Evolutionary conservation across 1,284 basidiomycete species (phyloP).

Genomic region (Pseudozyma tsukubaensis): DNA sequence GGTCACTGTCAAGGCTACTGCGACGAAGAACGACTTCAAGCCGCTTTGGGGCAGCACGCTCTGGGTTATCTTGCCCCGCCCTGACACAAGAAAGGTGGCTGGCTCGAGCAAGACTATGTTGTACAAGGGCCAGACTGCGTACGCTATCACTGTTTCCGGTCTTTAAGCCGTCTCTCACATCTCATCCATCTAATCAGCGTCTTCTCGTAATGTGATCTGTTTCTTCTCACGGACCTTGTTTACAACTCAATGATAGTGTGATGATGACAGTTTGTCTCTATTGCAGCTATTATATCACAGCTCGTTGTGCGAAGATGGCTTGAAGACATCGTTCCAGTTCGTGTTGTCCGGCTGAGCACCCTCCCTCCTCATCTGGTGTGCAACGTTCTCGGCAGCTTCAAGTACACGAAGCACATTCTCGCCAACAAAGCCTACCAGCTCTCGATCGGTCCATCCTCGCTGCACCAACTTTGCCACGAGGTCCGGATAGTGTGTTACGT

Average conservation of each 20-base stretch:
- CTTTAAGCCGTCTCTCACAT: constrained; percentile 6
- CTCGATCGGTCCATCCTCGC: constrained; percentile 38
- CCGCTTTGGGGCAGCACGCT: constrained; percentile 69
- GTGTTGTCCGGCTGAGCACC: constrained; percentile 39
- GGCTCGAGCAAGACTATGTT: constrained; percentile 25
- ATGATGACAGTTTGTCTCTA: background rate
- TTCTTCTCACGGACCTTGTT: background rate
- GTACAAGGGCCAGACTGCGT: constrained; percentile 41
- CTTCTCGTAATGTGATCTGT: constrained; percentile 1
- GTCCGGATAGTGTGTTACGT: constrained; percentile 42
- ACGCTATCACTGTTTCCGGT: constrained; percentile 36
- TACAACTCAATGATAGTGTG: background rate
- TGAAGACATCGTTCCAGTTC: constrained; percentile 37
- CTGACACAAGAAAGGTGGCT: constrained; percentile 61
- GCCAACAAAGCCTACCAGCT: constrained; percentile 35
- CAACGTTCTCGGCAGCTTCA: constrained; percentile 30
- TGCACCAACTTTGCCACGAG: constrained; percentile 32
- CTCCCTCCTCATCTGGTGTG: constrained; percentile 22
- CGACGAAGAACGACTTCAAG: constrained; percentile 64
- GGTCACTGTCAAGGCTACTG: constrained; percentile 64
- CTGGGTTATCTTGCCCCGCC: constrained; percentile 68
- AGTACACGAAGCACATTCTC: constrained; percentile 47
- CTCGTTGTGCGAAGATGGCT: constrained; percentile 5
- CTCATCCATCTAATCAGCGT: constrained; percentile 6
- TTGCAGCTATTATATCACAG: constrained; percentile 6